Evolutionary conservation across 805 yeast genomes (phyloP).

Genomic region (Scheffersomyces ergatensis): DNA sequence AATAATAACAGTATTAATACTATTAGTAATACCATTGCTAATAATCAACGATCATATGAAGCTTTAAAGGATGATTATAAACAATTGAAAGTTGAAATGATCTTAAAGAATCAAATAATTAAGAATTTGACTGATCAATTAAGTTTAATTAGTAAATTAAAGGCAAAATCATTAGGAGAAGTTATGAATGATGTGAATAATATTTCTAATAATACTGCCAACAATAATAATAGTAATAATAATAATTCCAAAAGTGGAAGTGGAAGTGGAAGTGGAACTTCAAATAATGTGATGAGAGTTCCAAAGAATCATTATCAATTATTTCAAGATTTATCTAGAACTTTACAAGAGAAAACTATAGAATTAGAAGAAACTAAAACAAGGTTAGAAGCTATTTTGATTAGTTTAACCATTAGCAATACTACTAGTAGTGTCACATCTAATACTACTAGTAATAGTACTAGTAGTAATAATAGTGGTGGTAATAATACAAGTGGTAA

Average conservation of each 20-base stretch:
- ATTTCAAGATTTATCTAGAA: slow-evolving; percentile 46
- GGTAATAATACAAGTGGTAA: not conserved
- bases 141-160: slow-evolving; percentile 14
- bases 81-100: slow-evolving; percentile 47
- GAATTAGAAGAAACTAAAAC: slow-evolving; percentile 62
- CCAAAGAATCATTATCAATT: slow-evolving; percentile 46
- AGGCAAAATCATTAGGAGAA: slow-evolving; percentile 8
- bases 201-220: slow-evolving; percentile 1
- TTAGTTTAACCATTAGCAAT: slow-evolving; percentile 19
- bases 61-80: slow-evolving; percentile 22
- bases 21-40: too few species aligned
- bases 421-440: not conserved
- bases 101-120: slow-evolving; percentile 50
- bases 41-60: slow-evolving; percentile 3
- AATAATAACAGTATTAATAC: not conserved
- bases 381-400: slow-evolving; percentile 59
- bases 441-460: slow-evolving; percentile 21
- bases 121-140: slow-evolving; percentile 34
- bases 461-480: not conserved
- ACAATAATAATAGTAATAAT: slow-evolving; percentile 3
- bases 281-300: slow-evolving; percentile 21
- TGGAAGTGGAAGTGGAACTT: not conserved
- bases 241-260: slow-evolving; percentile 1
- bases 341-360: slow-evolving; percentile 42
- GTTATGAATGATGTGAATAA: slow-evolving; percentile 1